Evolutionary conservation across 2,329 filamentous ascomycete genomes (phyloP).

Genomic region (Diplodia mutila): DNA sequence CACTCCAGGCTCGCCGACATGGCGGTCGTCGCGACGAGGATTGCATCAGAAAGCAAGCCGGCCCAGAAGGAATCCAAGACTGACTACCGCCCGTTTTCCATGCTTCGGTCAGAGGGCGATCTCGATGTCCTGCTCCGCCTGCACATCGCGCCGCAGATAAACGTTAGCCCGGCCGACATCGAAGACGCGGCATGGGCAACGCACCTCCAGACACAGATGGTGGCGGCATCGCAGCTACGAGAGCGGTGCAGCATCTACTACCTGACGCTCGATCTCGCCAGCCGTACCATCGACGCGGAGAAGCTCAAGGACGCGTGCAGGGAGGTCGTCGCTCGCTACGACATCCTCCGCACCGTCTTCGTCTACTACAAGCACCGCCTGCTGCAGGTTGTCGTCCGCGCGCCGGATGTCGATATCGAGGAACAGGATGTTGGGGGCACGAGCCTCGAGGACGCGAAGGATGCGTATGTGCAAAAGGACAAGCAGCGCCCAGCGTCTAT

Average conservation of each 20-base stretch:
- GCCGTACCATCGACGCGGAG: not conserved
- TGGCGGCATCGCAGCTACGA: not conserved
- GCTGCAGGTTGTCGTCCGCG: conserved; percentile 38
- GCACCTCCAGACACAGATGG: not conserved
- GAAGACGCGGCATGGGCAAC: not conserved
- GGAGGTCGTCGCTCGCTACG: conserved; percentile 39
- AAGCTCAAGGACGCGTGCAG: not conserved
- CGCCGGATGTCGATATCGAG: not conserved
- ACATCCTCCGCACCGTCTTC: conserved; percentile 42
- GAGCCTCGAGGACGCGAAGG: not conserved
- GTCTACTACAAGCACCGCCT: conserved; percentile 41
- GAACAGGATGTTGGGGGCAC: conserved; percentile 29
- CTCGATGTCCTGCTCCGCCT: not conserved
- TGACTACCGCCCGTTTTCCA: not conserved
- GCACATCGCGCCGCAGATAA: not conserved
- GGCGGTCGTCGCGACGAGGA: conserved; percentile 39
- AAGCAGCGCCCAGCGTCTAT: conserved; percentile 33
- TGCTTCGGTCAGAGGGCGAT: not conserved
- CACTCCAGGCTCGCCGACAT: conserved; percentile 51
- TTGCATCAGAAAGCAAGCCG: conserved; percentile 28
- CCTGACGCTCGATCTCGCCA: not conserved
- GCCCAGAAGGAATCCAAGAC: not conserved
- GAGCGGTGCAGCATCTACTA: not conserved
- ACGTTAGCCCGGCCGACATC: not conserved
- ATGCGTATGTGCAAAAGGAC: conserved; percentile 34